Evolutionary conservation across 441 rosid species (phyloP).

Genomic region (Breynia disticha): DNA sequence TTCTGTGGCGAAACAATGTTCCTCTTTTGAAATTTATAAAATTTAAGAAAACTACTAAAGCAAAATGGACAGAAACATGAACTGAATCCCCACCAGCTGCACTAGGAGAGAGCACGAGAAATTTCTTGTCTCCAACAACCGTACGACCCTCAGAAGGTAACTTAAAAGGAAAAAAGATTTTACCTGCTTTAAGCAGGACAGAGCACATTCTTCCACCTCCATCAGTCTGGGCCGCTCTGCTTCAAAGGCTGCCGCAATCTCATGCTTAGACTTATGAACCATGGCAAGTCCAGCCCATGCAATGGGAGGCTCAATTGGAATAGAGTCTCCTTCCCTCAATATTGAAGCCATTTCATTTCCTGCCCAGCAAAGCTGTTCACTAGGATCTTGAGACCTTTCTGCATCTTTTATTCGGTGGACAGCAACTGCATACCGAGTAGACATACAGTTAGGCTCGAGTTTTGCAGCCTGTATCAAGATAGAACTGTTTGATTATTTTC

Average conservation of each 20-base stretch:
- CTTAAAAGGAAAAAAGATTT: neutral
- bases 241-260: constrained; percentile 75
- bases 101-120: no score
- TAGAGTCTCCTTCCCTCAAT: constrained; percentile 80
- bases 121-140: neutral
- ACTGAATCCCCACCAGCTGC: no score
- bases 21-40: neutral
- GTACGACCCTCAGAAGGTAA: neutral
- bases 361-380: constrained; percentile 83
- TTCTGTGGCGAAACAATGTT: neutral
- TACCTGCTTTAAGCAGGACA: constrained; percentile 82
- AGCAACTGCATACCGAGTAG: constrained; percentile 86
- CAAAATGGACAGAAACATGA: no score
- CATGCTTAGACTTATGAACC: constrained; percentile 88
- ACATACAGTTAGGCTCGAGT: constrained; percentile 87
- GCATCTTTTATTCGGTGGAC: constrained; percentile 82
- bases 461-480: constrained; percentile 58
- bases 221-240: constrained; percentile 44
- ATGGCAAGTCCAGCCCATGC: constrained; percentile 95
- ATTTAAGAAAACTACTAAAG: no score
- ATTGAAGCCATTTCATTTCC: constrained; percentile 97
- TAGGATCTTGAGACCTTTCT: constrained; percentile 87
- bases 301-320: constrained; percentile 55
- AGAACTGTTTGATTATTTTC: constrained; percentile 4
- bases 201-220: constrained; percentile 71